These are phyloP conservation scores for Pyrenula massariospora DNA, from an alignment of 495 filamentous ascomycete species.

Conservation along the genomic window DNA sequence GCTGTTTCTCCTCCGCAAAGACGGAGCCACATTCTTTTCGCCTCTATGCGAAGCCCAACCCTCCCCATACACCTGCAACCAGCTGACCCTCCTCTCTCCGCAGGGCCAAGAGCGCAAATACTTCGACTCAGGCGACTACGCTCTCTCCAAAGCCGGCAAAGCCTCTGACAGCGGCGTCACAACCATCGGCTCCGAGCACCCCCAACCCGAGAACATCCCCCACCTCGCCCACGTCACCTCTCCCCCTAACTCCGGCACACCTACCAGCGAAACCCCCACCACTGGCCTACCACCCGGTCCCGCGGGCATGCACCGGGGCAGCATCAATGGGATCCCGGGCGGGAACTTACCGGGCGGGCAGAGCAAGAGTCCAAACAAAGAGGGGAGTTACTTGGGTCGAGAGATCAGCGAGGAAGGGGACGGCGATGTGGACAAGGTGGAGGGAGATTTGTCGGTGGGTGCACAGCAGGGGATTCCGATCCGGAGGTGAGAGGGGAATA, in stretches of 20 bases:
- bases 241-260: constrained; percentile 33
- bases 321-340: constrained; percentile 32
- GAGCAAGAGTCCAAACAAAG: constrained; percentile 73
- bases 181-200: constrained; percentile 86
- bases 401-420: constrained; percentile 66
- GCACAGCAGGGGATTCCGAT: constrained; percentile 45
- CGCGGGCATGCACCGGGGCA: constrained; percentile 4
- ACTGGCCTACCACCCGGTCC: constrained; percentile 24
- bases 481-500: constrained; percentile 24
- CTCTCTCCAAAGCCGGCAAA: constrained; percentile 96
- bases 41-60: constrained; percentile 1
- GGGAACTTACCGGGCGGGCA: constrained; percentile 28
- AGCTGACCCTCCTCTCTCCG: constrained; percentile 1
- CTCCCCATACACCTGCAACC: not conserved
- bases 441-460: constrained; percentile 10
- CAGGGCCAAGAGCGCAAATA: constrained; percentile 79
- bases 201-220: constrained; percentile 89
- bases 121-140: constrained; percentile 97
- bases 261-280: constrained; percentile 26
- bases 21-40: not conserved
- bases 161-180: constrained; percentile 88
- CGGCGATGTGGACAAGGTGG: constrained; percentile 16
- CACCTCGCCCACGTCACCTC: constrained; percentile 75
- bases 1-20: not conserved
- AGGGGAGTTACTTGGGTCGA: constrained; percentile 64